Percentiles rank a stretch among this genome's conserved stretches.
phyloP scores from a whole-genome alignment of 345 rosid species.

The Sonneratia caseolaris region DNA sequence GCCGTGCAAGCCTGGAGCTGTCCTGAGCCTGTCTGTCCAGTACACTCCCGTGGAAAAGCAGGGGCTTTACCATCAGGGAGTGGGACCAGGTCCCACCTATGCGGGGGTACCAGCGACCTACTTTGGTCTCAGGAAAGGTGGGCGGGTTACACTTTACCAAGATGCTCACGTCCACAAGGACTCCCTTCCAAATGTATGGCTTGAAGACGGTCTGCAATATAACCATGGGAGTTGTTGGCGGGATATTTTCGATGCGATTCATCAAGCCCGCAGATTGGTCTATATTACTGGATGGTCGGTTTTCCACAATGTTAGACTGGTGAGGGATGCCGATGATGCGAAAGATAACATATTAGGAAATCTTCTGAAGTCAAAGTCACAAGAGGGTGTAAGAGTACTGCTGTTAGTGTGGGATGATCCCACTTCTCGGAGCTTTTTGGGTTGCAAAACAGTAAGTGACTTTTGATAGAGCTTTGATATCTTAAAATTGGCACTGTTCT shows the following conservation, averaged over 20 bases:
- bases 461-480: slow-evolving; percentile 2
- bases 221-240: slow-evolving; percentile 62
- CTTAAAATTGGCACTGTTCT: not conserved
- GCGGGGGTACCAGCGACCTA: slow-evolving; percentile 75
- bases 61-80: slow-evolving; percentile 43
- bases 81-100: slow-evolving; percentile 41
- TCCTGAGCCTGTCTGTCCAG: slow-evolving; percentile 54
- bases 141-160: slow-evolving; percentile 79
- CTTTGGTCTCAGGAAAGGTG: slow-evolving; percentile 74
- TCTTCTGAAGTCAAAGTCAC: slow-evolving; percentile 78
- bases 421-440: slow-evolving; percentile 64
- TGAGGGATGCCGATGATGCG: slow-evolving; percentile 35
- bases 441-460: slow-evolving; percentile 51
- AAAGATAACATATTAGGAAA: slow-evolving; percentile 47
- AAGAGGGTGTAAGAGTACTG: slow-evolving; percentile 89
- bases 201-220: slow-evolving; percentile 43
- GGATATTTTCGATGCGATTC: slow-evolving; percentile 63
- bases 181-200: slow-evolving; percentile 43
- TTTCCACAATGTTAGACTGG: slow-evolving; percentile 47
- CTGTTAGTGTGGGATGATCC: slow-evolving; percentile 98
- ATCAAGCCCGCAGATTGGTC: slow-evolving; percentile 69
- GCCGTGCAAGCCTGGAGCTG: slow-evolving; percentile 70
- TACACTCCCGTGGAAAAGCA: slow-evolving; percentile 47
- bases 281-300: slow-evolving; percentile 96
- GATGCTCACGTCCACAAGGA: slow-evolving; percentile 78